Base-by-base conservation (phyloP, 2,329 filamentous ascomycete species). In the Fusarium luffae region DNA sequence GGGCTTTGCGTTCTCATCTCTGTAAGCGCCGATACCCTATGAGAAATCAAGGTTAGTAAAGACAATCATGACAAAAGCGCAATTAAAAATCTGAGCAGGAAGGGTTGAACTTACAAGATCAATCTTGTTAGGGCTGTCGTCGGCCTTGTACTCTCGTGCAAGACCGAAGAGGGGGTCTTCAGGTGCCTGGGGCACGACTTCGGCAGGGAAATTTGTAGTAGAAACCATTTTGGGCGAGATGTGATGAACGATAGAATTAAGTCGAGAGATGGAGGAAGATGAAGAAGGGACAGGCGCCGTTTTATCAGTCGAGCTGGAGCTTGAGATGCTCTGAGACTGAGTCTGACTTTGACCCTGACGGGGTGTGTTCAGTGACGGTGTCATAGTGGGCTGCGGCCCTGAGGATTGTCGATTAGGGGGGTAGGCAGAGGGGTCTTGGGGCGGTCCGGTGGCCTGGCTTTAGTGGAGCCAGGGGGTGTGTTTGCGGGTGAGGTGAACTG, bases 131-230 rank as follows among this genome's bases (percentile, higher is more conserved):
- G 86, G 81, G 80, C 85, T 86, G 66, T 88, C 83, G 78, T 99
- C 96, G 68, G 92, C 92, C 77, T 90, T 90, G 85, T 91, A 99
- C 66, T 93, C 94, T 69, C 92, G 89, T 88, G 95, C 94, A 76
- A 99, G 85, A 61, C 95, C 94, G 79, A 99, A 99, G 78, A 99
- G 89, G 71, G 95, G 90, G 83, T 99, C 96, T 81, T 97, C 94
- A 49, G 96, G 94, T 66, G 96, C 96, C 82, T 95, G 91, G 76
- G 94, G 93, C 63, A 98, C 93, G 71, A 86, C 84, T 77, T 92
- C 88, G 76, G 91, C 86, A 66, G 90, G 88, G 84, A 97, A 97
- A 77, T 87, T 89, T 74, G 72, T 69, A 74, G 76, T 71, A 59
- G 78, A 75, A 67, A 78, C 74, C 80, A 82, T 82, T 75, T 82